A percentile compares a stretch with the other conserved stretches of the same genome.
Conservation (phyloP, 305 asterid genomes). For the Fraxinus sp. region DNA sequence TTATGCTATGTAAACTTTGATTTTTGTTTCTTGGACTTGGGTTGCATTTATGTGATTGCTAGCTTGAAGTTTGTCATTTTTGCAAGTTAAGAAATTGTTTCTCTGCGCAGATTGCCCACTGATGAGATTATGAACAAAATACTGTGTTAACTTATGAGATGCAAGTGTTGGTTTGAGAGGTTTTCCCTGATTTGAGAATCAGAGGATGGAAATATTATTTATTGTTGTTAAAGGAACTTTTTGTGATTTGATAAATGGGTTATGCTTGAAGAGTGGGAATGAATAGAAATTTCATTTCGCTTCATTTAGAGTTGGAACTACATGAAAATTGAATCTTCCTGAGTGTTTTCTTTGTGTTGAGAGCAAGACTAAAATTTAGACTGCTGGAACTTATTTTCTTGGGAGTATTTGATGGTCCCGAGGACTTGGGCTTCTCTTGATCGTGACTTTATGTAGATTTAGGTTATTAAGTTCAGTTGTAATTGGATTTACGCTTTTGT, state of each 20-base stretch:
- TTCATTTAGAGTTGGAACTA: background rate
- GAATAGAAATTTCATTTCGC: constrained; percentile 2
- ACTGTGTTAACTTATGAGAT: constrained; percentile 18
- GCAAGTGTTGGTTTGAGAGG: background rate
- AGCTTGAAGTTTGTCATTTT: background rate
- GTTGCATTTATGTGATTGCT: constrained; percentile 9
- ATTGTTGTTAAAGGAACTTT: too few relatives aligned
- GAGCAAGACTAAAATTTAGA: background rate
- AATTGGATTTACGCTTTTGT: background rate
- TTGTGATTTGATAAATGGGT: constrained; percentile 13
- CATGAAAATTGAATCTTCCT: background rate
- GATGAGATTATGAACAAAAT: background rate
- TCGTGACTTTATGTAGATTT: background rate
- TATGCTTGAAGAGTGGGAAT: constrained; percentile 13
- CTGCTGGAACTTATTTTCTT: background rate
- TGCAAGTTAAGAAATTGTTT: background rate
- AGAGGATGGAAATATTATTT: too few relatives aligned
- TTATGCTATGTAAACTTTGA: background rate
- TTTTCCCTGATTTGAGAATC: background rate
- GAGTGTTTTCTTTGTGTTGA: background rate
- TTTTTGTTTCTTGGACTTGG: constrained; percentile 24
- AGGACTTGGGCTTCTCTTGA: background rate
- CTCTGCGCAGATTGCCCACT: background rate
- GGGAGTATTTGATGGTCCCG: background rate
- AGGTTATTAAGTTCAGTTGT: background rate